Percentiles rank a stretch among this genome's conserved stretches.
Conservation (phyloP, 352 stramenopile species). For the Phytophthora ohioensis region DNA sequence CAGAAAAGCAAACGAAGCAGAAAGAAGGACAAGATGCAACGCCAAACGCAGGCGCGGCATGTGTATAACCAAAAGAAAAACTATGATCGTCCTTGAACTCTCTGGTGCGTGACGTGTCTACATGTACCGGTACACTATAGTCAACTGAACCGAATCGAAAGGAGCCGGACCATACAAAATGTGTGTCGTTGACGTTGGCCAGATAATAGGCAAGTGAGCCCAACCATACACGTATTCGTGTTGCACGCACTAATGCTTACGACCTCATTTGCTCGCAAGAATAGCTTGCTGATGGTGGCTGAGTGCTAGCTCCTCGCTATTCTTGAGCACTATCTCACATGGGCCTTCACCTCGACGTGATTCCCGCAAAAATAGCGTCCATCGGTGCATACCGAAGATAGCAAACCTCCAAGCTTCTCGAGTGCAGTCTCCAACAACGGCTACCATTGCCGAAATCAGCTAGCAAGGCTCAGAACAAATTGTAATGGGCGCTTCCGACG, state of each 20-base stretch:
- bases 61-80: constrained; percentile 41
- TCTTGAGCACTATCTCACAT: constrained; percentile 10
- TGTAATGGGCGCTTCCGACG: constrained; percentile 43
- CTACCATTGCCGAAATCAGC: constrained; percentile 37
- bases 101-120: constrained; percentile 9
- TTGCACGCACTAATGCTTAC: neutral
- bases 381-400: constrained; percentile 22
- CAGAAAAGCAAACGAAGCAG: constrained; percentile 20
- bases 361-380: constrained; percentile 23
- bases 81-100: constrained; percentile 32
- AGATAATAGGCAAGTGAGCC: neutral
- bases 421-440: neutral
- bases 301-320: constrained; percentile 10
- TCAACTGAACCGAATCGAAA: constrained; percentile 36
- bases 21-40: constrained; percentile 17
- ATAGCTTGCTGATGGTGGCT: constrained; percentile 10
- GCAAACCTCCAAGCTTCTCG: neutral
- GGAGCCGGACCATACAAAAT: constrained; percentile 14
- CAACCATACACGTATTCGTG: neutral
- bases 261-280: neutral
- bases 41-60: constrained; percentile 25
- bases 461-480: constrained; percentile 22
- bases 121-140: neutral
- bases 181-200: constrained; percentile 25
- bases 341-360: neutral